These are phyloP conservation scores for Hyphochytrium catenoides DNA, from an alignment of 352 stramenopile genomes.

Conservation along the genomic window DNA sequence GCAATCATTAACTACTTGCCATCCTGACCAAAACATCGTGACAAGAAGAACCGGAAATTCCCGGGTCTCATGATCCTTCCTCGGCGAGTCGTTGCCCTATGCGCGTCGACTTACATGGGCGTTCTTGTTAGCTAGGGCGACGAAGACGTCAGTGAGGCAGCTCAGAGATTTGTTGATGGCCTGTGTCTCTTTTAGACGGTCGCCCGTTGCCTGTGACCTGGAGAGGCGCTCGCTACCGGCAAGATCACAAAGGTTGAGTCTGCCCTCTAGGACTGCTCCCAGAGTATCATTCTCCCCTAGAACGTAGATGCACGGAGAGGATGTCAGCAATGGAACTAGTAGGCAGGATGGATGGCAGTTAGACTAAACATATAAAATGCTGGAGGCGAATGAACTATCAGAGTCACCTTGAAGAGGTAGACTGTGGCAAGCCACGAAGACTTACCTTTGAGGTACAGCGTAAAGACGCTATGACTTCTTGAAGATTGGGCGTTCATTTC, in stretches of 20 bases:
- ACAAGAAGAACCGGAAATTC: too few relatives aligned
- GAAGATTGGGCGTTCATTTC: slow-evolving; percentile 77
- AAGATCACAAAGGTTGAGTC: slow-evolving; percentile 50
- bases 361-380: too few relatives aligned
- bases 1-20: too few relatives aligned
- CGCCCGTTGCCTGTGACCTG: slow-evolving; percentile 55
- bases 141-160: slow-evolving; percentile 94
- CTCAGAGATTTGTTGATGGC: slow-evolving; percentile 98
- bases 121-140: slow-evolving; percentile 80
- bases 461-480: slow-evolving; percentile 50
- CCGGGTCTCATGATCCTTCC: background rate
- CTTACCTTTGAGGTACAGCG: slow-evolving; percentile 18
- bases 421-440: slow-evolving; percentile 11
- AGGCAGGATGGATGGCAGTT: too few relatives aligned
- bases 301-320: background rate
- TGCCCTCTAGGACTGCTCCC: slow-evolving; percentile 28
- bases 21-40: too few relatives aligned
- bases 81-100: background rate
- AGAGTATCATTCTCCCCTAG: slow-evolving; percentile 41
- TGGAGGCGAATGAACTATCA: too few relatives aligned
- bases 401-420: too few relatives aligned
- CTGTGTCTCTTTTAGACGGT: slow-evolving; percentile 88
- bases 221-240: slow-evolving; percentile 47
- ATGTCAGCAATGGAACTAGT: too few relatives aligned
- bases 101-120: slow-evolving; percentile 42